Base-by-base conservation (phyloP, 345 rosid species). In the Isatis tinctoria region DNA sequence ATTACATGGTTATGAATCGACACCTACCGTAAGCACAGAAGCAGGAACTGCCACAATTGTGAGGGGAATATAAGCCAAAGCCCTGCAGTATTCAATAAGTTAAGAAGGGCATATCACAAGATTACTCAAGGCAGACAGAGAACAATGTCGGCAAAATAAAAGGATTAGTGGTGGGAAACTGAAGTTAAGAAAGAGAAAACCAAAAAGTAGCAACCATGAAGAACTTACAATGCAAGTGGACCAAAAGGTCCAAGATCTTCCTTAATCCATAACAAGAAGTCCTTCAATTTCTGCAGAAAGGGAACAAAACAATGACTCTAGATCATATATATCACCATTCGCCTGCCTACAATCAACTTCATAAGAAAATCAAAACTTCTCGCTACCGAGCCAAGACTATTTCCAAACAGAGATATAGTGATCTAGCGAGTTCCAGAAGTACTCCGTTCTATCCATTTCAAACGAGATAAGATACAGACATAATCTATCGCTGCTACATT, bases 201-300 rank as follows among this genome's bases (percentile, higher is more conserved):
- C 4, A 59, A 40, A 40, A 52, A n/a, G 40, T 59, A 35, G 20
- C 28, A 41, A 54, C 4, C 2, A 60, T 20, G 69, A 59, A 45
- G 24, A 58, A 67, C 86, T 86, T 81, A 86, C 90, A 86, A 62
- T 24, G 80, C 85, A 64, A 86, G 17, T 10, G 87, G 90, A 63
- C 90, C 86, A 78, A 82, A 81, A 56, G 83, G 77, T 53, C 90
- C 90, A 65, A 84, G 84, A 84, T 84, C 87, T 75, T 79, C 80
- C 77, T 82, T 79, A 54, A 86, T 75, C 90, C 87, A 86, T 81
- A 81, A 24, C 73, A 84, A 79, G 62, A 86, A 81, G 44, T 70
- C 63, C 79, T 81, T 79, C 85, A 84, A 60, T 41, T 72, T 79
- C 86, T 86, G 81, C 56, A 57, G 16, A 71, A 13, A 17, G 30